A percentile compares a stretch with the other conserved stretches of the same genome.
Evolutionary conservation across 306 rosid genomes (phyloP).

Genomic region (Lathyrus sativus): DNA sequence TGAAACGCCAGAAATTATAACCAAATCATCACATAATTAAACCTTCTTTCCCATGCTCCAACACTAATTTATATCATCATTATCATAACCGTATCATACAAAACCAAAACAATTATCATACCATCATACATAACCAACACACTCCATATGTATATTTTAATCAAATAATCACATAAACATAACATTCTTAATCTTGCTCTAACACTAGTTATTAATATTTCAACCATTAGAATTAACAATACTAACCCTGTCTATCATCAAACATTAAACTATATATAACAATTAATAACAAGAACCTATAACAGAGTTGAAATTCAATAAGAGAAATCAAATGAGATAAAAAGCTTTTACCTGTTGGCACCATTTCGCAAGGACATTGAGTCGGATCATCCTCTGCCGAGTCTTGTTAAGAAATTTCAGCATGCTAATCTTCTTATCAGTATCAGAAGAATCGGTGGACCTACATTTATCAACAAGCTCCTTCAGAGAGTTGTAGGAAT

Average conservation of each 20-base stretch:
- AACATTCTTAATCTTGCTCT: not conserved
- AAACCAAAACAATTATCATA: not conserved
- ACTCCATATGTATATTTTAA: not conserved
- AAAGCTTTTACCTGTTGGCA: conserved; percentile 68
- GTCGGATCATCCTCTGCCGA: conserved; percentile 95
- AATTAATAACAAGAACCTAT: not conserved
- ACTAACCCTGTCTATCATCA: not conserved
- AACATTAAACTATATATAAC: not conserved
- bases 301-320: not conserved
- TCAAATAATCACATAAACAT: not conserved
- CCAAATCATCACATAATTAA: not conserved
- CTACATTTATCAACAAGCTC: conserved; percentile 79
- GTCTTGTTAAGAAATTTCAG: conserved; percentile 90
- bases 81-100: not conserved
- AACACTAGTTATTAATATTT: no score
- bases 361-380: conserved; percentile 94
- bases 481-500: conserved; percentile 73
- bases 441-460: conserved; percentile 70
- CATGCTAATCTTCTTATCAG: conserved; percentile 78
- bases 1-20: conserved; percentile 40
- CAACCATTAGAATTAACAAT: no score
- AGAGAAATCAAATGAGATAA: not conserved
- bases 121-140: conserved; percentile 7
- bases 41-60: not conserved
- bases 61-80: not conserved